Base-by-base conservation (phyloP, 2,329 filamentous ascomycete genomes). In the Penicillium sp. region DNA sequence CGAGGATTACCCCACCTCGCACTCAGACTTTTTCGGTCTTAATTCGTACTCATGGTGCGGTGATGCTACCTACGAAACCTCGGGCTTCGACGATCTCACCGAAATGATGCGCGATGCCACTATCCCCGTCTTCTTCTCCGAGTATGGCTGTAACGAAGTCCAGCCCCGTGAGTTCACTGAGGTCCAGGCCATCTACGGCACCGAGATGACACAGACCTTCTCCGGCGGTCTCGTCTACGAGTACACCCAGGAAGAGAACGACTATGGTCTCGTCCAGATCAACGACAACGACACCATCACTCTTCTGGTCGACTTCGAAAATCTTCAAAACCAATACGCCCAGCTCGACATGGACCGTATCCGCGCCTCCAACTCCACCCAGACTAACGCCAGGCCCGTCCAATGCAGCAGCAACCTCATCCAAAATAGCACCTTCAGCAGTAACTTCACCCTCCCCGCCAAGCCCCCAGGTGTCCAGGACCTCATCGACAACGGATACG, bases 401-500 rank as follows among this genome's bases (percentile, higher is more conserved):
- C 82, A 78, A 60, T 97, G 94, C 82, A 80, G 80, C 65, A 63
- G 82, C 35, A 84, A 81, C 63, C 82, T 96, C 58, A 93, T 97
- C 79, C 84, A 82, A 66, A 79, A 84, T 63, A 65, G 69, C 38
- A 85, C 84, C 64, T 96, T 97, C 83, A 86, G 85, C 78, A 88
- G 81, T 76, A 90, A 92, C 83, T 98, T 96, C 81, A 89, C 88
- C 50, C 81, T 97, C 61, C 93, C 90, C 23, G 58, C 50, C 52
- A 79, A 72, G 3, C 92, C 92, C 13, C 81, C 85, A 4, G 90
- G 88, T 67, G 89, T 88, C 45, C 82, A 88, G 64, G 83, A 85
- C 50, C 83, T 97, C 71, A 94, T 97, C 73, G 83, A 91, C 67
- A 87, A 90, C 53, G 93, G 94, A 65, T 86, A 96, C 63, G 80